A percentile compares a stretch with the other conserved stretches of the same genome.
Conservation (phyloP, 1,284 basidiomycete species). For the Quambalaria eucalypti region DNA sequence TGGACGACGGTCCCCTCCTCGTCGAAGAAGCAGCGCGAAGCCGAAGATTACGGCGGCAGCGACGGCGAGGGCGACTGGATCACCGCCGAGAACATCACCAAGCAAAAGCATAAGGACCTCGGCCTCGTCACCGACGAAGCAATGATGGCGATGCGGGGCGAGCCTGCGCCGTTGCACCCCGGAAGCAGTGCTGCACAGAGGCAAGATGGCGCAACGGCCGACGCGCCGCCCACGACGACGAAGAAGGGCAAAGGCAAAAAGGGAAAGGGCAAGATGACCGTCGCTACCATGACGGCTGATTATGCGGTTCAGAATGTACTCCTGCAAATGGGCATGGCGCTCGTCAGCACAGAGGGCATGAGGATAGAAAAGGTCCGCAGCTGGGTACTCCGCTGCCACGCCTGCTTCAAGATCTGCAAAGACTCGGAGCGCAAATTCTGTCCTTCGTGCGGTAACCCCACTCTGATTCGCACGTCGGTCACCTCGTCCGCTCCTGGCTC, state of each 20-base stretch:
- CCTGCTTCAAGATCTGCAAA: slow-evolving; percentile 97
- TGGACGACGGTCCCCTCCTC: not conserved
- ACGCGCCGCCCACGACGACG: slow-evolving; percentile 46
- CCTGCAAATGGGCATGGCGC: slow-evolving; percentile 82
- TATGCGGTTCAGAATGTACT: slow-evolving; percentile 98
- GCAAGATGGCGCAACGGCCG: not conserved
- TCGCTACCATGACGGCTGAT: slow-evolving; percentile 72
- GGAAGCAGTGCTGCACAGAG: no score
- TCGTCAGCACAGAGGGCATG: slow-evolving; percentile 86
- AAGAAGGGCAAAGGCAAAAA: slow-evolving; percentile 51
- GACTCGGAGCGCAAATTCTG: slow-evolving; percentile 92
- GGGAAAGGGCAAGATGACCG: slow-evolving; percentile 16
- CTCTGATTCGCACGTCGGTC: slow-evolving; percentile 81
- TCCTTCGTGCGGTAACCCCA: slow-evolving; percentile 88
- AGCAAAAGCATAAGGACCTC: slow-evolving; percentile 80
- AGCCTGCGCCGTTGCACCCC: not conserved
- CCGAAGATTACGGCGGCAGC: slow-evolving; percentile 2
- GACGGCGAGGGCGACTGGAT: slow-evolving; percentile 67
- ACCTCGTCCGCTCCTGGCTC: slow-evolving; percentile 12
- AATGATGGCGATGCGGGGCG: slow-evolving; percentile 26
- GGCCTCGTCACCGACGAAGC: slow-evolving; percentile 51
- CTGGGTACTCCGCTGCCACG: slow-evolving; percentile 94
- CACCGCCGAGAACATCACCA: slow-evolving; percentile 74
- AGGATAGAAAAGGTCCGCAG: slow-evolving; percentile 83
- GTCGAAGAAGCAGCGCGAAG: not conserved